Percentiles rank a stretch among this genome's conserved stretches.
Evolutionary conservation across 2,329 filamentous ascomycete species (phyloP).

Genomic region (Ophiocordyceps sinensis): DNA sequence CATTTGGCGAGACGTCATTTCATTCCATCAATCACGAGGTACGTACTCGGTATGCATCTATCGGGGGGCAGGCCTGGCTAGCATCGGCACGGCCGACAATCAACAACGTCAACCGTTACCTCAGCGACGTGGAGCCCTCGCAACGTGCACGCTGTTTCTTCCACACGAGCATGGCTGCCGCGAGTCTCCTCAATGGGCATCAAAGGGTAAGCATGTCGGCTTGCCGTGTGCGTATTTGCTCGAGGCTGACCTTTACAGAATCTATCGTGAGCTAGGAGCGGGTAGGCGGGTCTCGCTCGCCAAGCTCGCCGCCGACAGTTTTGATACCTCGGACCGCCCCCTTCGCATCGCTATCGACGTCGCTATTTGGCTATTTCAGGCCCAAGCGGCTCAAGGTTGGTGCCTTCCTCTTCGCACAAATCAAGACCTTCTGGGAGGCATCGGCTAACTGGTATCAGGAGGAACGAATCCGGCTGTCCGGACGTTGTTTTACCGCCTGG

Average conservation of each 20-base stretch:
- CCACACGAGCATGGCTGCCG: slow-evolving; percentile 1
- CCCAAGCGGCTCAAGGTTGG: slow-evolving; percentile 61
- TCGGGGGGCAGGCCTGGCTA: neutral
- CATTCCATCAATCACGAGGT: neutral
- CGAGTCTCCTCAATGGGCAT: slow-evolving; percentile 39
- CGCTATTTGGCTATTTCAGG: slow-evolving; percentile 95
- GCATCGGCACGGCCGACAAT: slow-evolving; percentile 10
- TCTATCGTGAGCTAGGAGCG: slow-evolving; percentile 78
- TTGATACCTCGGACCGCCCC: slow-evolving; percentile 55
- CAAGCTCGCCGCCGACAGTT: slow-evolving; percentile 66
- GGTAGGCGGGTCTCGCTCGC: slow-evolving; percentile 68
- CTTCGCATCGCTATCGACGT: slow-evolving; percentile 85
- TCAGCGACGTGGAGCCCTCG: slow-evolving; percentile 15
- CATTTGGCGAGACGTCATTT: neutral
- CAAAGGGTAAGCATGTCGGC: slow-evolving; percentile 34
- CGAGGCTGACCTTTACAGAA: slow-evolving; percentile 33
- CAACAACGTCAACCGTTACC: slow-evolving; percentile 12
- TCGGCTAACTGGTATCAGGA: slow-evolving; percentile 27
- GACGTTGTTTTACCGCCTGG: slow-evolving; percentile 82
- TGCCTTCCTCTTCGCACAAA: neutral
- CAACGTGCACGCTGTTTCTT: neutral
- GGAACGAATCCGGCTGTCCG: slow-evolving; percentile 81
- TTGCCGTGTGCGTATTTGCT: neutral
- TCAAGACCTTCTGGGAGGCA: neutral
- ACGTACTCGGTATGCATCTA: neutral